A percentile compares a stretch with the other conserved stretches of the same genome.
Evolutionary conservation across 2,329 filamentous ascomycete species (phyloP).

Genomic region (Boeremia exigua): DNA sequence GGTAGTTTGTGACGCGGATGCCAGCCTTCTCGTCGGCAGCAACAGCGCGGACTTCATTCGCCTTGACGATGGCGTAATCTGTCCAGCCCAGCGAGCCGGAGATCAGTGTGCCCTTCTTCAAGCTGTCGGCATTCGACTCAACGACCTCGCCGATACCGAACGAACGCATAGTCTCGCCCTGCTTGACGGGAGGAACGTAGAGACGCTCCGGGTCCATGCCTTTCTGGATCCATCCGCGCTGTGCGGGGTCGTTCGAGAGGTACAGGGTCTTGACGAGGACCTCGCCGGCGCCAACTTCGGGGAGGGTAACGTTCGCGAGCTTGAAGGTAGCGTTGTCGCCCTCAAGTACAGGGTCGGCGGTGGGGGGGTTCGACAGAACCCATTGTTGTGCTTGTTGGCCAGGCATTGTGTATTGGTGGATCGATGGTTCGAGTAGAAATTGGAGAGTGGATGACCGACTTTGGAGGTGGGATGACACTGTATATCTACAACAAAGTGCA

Average conservation of each 20-base stretch:
- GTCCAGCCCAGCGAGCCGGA: constrained; percentile 65
- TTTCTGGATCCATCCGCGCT: constrained; percentile 58
- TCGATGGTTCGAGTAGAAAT: background rate
- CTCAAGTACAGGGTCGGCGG: constrained; percentile 41
- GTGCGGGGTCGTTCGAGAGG: constrained; percentile 61
- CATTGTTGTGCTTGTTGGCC: constrained; percentile 51
- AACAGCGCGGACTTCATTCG: constrained; percentile 39
- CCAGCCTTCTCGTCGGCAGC: constrained; percentile 41
- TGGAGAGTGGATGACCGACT: background rate
- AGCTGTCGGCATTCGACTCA: constrained; percentile 60
- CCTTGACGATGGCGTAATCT: constrained; percentile 64
- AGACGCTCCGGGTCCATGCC: constrained; percentile 51
- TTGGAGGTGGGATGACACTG: background rate
- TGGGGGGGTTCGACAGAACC: constrained; percentile 52
- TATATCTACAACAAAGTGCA: constrained; percentile 8
- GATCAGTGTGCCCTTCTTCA: constrained; percentile 65
- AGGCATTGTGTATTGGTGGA: constrained; percentile 27
- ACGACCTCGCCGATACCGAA: constrained; percentile 65
- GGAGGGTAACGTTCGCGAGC: constrained; percentile 44
- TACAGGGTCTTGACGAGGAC: constrained; percentile 55
- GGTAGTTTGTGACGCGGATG: constrained; percentile 52
- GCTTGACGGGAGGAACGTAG: constrained; percentile 54
- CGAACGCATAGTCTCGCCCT: constrained; percentile 67
- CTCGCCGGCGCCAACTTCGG: constrained; percentile 48
- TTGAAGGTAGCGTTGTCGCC: constrained; percentile 51